Evolutionary conservation across 2,329 filamentous ascomycete species (phyloP).

Genomic region (Pyrenophora seminiperda): DNA sequence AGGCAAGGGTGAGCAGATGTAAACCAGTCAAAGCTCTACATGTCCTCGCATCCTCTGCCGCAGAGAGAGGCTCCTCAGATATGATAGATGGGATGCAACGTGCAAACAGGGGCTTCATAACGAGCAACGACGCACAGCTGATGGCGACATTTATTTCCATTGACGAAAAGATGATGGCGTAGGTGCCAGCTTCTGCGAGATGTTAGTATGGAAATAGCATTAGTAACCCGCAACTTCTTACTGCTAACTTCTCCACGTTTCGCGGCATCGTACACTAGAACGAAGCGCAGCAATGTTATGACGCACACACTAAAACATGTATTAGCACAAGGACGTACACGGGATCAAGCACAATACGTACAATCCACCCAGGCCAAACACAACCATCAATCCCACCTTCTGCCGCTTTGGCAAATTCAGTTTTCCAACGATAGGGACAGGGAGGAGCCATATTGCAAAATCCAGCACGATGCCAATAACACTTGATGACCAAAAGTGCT

Average conservation of each 20-base stretch:
- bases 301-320: conserved; percentile 31
- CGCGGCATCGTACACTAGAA: conserved; percentile 29
- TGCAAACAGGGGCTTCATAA: conserved; percentile 50
- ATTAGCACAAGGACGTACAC: not conserved
- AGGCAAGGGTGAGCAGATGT: conserved; percentile 7
- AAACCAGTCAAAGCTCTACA: conserved; percentile 22
- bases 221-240: conserved; percentile 16
- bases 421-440: conserved; percentile 35
- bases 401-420: conserved; percentile 42
- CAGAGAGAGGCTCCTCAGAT: conserved; percentile 21
- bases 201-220: not conserved
- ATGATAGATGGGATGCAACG: conserved; percentile 43
- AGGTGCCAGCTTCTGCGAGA: conserved; percentile 43
- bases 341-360: conserved; percentile 19
- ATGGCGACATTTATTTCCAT: conserved; percentile 53
- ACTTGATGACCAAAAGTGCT: conserved; percentile 34
- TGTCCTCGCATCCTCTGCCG: conserved; percentile 18
- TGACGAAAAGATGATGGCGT: conserved; percentile 49
- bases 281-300: conserved; percentile 36
- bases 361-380: conserved; percentile 48
- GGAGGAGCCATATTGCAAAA: conserved; percentile 39
- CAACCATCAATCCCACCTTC: conserved; percentile 37
- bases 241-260: conserved; percentile 28
- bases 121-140: conserved; percentile 52
- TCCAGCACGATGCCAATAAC: conserved; percentile 39